Evolutionary conservation across 352 stramenopile genomes (phyloP), one percentile per base, ranked within the genome.

Genomic region (Phytophthora tubulina): DNA sequence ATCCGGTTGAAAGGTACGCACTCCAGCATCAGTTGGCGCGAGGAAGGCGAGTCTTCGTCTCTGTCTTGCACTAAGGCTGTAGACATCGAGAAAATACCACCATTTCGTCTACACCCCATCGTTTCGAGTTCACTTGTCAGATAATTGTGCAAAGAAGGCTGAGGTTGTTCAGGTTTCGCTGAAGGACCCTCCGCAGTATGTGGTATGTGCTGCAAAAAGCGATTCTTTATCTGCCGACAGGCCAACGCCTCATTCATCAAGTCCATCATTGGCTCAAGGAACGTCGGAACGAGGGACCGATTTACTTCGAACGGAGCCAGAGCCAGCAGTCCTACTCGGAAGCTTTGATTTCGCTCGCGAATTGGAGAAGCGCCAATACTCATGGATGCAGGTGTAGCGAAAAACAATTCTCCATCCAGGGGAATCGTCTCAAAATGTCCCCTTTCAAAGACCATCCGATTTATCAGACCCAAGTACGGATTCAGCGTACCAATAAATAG

Each of bases 191-290:
- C 38, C 36, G n/a, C 6, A 1, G 38, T 44, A 41, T 52, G 15
- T 27, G 72, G 67, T 9, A 83, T 68, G 1, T 85, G 71, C 50
- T 81, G 81, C 10, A 90, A 57, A 51, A 88, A 90, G 8, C 72
- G 73, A 60, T 91, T 91, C 57, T 80, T 85, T 59, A 92, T 78
- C 58, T 93, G 86, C 35, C 84, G 86, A 72, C 81, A 90, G 11
- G 76, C 72, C n/a, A 93, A 52, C 4, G 84, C 78, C 17, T 85
- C 75, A 8, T 74, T 82, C 63, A 93, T 71, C 13, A 76, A 38
- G 5, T 74, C 53, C 11, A 76, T 64, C 3, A 81, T 63, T 4
- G 73, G 46, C n/a, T 46, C 17, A 4, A 93, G 52, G 48, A 93
- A 93, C 10, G 41, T 44, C 3, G 86, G 86, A 15, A 92, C 76